Evolutionary conservation across 257 asterid species (phyloP).

Genomic region (Primulina tabacum): DNA sequence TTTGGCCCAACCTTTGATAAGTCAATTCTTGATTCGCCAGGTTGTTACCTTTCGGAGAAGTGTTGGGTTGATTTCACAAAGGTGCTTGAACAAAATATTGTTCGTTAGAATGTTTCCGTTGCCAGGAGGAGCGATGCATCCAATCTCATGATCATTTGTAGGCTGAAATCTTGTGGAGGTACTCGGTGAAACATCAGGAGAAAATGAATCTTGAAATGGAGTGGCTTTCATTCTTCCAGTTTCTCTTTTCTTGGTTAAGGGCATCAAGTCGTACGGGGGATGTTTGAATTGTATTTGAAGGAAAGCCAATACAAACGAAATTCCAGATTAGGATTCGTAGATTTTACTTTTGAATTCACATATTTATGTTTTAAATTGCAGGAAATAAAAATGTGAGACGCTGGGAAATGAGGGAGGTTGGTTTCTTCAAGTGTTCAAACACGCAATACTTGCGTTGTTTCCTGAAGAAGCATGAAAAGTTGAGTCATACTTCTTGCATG

Average conservation of each 20-base stretch:
- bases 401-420: constrained; percentile 24
- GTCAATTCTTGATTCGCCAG: neutral
- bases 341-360: constrained; percentile 23
- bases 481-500: constrained; percentile 57
- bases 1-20: neutral
- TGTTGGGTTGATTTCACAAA: constrained; percentile 13
- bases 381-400: constrained; percentile 18
- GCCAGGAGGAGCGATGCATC: constrained; percentile 16
- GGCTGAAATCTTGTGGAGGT: constrained; percentile 36
- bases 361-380: constrained; percentile 18
- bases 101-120: neutral
- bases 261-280: neutral
- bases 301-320: neutral
- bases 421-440: constrained; percentile 18
- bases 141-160: constrained; percentile 30
- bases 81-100: neutral
- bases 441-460: constrained; percentile 53
- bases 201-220: constrained; percentile 17
- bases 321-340: constrained; percentile 14
- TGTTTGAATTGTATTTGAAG: constrained; percentile 3
- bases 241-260: neutral
- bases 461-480: constrained; percentile 28
- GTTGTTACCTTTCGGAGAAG: constrained; percentile 40
- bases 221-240: constrained; percentile 19
- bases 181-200: constrained; percentile 26